A percentile compares a stretch with the other conserved stretches of the same genome.
These are phyloP conservation scores for Tillandsia fasciculata DNA, from an alignment of 176 grass and related monocot species.

Conservation along the genomic window DNA sequence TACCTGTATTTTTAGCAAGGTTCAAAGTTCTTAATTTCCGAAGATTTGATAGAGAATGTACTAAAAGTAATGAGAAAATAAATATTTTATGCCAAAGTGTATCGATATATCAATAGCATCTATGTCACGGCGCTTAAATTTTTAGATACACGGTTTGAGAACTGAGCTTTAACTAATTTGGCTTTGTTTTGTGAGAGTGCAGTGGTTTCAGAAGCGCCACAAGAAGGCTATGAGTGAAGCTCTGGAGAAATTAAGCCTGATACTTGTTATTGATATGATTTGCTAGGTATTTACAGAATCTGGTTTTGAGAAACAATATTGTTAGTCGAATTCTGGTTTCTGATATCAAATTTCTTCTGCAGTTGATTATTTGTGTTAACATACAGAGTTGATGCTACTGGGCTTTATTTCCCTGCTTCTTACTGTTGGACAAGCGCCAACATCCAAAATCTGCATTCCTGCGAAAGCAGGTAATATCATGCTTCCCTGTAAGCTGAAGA, in stretches of 20 bases:
- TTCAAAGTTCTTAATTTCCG: no score
- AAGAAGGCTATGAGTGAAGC: constrained; percentile 80
- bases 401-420: constrained; percentile 88
- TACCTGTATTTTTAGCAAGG: no score
- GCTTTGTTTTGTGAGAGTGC: not conserved
- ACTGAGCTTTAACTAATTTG: not conserved
- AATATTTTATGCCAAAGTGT: no score
- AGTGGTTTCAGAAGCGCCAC: constrained; percentile 66
- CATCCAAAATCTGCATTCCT: constrained; percentile 62
- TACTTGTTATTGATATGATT: not conserved
- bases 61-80: no score
- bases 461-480: constrained; percentile 33
- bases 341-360: no score
- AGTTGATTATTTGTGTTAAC: not conserved
- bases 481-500: constrained; percentile 40
- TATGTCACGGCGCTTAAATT: not conserved
- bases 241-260: constrained; percentile 52
- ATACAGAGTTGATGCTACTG: constrained; percentile 77
- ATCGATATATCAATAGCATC: no score
- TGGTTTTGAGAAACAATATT: not conserved
- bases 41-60: no score
- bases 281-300: not conserved
- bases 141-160: not conserved
- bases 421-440: constrained; percentile 37
- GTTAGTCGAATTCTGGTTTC: no score